Conservation (phyloP, 352 stramenopile species). For the Peronosclerospora sorghi region DNA sequence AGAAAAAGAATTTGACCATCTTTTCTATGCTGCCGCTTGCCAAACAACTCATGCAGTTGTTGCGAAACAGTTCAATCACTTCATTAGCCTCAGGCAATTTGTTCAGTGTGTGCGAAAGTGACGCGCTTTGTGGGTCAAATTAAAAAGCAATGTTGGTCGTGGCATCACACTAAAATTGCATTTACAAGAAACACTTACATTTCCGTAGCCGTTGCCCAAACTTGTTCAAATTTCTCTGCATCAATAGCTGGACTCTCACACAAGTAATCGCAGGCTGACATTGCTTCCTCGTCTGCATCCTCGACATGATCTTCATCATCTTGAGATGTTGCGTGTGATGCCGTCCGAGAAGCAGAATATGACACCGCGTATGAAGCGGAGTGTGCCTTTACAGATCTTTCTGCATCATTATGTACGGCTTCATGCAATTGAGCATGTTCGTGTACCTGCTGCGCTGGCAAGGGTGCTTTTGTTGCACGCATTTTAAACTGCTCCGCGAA, state of each 20-base stretch:
- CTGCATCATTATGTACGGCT: slow-evolving; percentile 5
- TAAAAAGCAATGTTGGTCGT: slow-evolving; percentile 2
- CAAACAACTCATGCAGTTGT: slow-evolving; percentile 65
- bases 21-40: slow-evolving; percentile 61
- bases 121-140: slow-evolving; percentile 26
- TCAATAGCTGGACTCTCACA: slow-evolving; percentile 49
- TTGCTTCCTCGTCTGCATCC: slow-evolving; percentile 37
- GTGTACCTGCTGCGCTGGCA: slow-evolving; percentile 8
- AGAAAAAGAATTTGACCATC: slow-evolving; percentile 85
- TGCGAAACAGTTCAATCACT: slow-evolving; percentile 62
- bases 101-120: slow-evolving; percentile 34
- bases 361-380: slow-evolving; percentile 5
- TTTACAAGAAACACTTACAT: slow-evolving; percentile 42
- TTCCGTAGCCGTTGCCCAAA: slow-evolving; percentile 53
- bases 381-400: slow-evolving; percentile 13
- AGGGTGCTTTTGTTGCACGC: slow-evolving; percentile 2
- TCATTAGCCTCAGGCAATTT: slow-evolving; percentile 59
- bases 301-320: slow-evolving; percentile 28
- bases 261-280: slow-evolving; percentile 63
- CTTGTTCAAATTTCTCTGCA: slow-evolving; percentile 64
- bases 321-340: slow-evolving; percentile 19
- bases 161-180: background rate
- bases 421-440: slow-evolving; percentile 8
- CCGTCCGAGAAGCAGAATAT: slow-evolving; percentile 12
- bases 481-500: slow-evolving; percentile 38